Base-by-base conservation (phyloP, 129 eudicot species). In the Artemisia annua region DNA sequence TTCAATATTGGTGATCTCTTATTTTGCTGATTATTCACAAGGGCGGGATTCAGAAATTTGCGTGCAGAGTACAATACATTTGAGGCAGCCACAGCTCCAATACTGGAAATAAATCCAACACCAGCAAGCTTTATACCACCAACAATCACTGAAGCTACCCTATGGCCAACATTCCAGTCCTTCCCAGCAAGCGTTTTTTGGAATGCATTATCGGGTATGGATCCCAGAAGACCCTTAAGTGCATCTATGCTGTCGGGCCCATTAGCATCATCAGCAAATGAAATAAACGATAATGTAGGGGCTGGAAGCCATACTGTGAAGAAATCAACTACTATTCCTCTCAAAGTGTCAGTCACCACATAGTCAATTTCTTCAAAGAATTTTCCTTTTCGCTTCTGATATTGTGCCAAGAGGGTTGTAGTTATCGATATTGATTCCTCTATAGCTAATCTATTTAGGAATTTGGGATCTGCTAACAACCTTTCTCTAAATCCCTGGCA, bases 161-260 rank as follows among this genome's bases (percentile, higher is more conserved):
- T 81, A 64, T 85, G 95, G 78, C 82, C 86, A 61, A 85, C 53
- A 78, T 59, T 59, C 65, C 1, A 20, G 22, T 20, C 22, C 22
- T 20, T 20, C 22, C 22, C 22, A 20, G 22, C 0, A 20, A 20
- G 22, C 22, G 1, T 20, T 20, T 20, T 20, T 80, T 90, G 98
- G 81, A 94, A 94, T 35, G 98, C 97, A 66, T 94, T 94, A 82
- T 94, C 98, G 0, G 98, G 98, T 60, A 94, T 90, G 63, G 96
- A 94, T 50, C 97, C 97, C 44, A 94, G 78, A 72, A 94, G 93
- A 65, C 93, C 96, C 75, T 82, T 84, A 22, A 90, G 39, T 49
- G 95, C 79, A 58, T 82, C 95, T 50, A 89, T 43, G 65, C 86
- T 85, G 77, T 81, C 86, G 39, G 97, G 73, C 55, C 81, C 84